Conservation (phyloP, 2,329 filamentous ascomycete genomes). For the Huntiella abstrusa region DNA sequence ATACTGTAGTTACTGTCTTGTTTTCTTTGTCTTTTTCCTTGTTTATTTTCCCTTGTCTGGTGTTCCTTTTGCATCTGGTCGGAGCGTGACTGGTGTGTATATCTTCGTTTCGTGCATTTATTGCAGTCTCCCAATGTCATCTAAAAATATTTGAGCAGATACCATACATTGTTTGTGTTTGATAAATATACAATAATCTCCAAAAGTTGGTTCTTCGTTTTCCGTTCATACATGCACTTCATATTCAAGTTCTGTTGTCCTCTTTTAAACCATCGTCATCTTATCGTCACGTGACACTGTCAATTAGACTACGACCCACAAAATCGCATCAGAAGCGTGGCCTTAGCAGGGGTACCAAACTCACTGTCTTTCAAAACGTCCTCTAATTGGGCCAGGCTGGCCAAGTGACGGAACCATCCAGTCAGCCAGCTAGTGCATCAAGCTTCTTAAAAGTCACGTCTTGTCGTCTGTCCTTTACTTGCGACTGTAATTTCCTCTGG, state of each 20-base stretch:
- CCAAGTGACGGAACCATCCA: conserved; percentile 1
- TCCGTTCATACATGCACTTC: background rate
- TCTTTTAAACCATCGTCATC: background rate
- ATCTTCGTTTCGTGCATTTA: conserved; percentile 3
- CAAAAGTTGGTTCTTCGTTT: no score
- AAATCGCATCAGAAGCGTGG: conserved; percentile 3
- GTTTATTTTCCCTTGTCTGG: conserved; percentile 3
- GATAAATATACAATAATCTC: no score
- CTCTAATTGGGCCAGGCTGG: conserved; percentile 1
- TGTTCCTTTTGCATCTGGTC: conserved; percentile 4
- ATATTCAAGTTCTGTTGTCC: background rate
- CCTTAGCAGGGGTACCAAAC: conserved; percentile 2
- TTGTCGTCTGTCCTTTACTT: no score
- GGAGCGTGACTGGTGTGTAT: conserved; percentile 1
- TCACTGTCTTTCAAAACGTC: background rate
- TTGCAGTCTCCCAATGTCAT: conserved; percentile 1
- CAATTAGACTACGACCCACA: background rate
- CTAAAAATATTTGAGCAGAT: conserved; percentile 2
- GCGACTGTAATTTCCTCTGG: no score
- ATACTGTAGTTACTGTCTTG: conserved; percentile 13
- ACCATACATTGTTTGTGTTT: background rate
- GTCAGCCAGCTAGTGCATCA: background rate
- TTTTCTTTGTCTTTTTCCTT: conserved; percentile 12
- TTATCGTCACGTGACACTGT: conserved; percentile 1
- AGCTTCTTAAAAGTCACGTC: no score